phyloP scores from a whole-genome alignment of 306 rosid genomes.

The Cucumis cinereus region DNA sequence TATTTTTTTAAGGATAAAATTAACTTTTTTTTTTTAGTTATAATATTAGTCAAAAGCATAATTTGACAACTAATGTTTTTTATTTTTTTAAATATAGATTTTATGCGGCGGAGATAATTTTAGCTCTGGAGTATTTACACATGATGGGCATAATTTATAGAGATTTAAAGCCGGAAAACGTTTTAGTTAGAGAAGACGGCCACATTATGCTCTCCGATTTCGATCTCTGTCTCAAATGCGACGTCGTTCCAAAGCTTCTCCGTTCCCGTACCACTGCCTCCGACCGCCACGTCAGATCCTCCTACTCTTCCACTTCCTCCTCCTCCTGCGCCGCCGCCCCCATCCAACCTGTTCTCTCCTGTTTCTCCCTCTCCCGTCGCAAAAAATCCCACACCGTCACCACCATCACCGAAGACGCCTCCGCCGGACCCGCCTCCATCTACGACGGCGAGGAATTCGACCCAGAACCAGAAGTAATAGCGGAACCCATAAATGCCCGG shows the following conservation, averaged over 20 bases:
- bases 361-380: slow-evolving; percentile 48
- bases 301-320: neutral
- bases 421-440: neutral
- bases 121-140: slow-evolving; percentile 87
- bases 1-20: too few species aligned
- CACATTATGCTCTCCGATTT: slow-evolving; percentile 95
- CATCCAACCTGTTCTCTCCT: slow-evolving; percentile 78
- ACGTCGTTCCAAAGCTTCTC: slow-evolving; percentile 69
- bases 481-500: slow-evolving; percentile 66
- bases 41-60: too few species aligned
- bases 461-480: slow-evolving; percentile 50
- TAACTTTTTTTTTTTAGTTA: too few species aligned
- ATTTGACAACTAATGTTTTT: too few species aligned
- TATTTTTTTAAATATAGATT: too few species aligned
- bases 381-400: slow-evolving; percentile 37
- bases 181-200: slow-evolving; percentile 83
- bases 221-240: slow-evolving; percentile 89
- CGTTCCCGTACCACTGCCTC: slow-evolving; percentile 23
- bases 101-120: slow-evolving; percentile 78
- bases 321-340: slow-evolving; percentile 57
- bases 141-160: slow-evolving; percentile 98
- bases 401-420: slow-evolving; percentile 48
- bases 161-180: slow-evolving; percentile 93
- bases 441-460: neutral
- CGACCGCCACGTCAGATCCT: neutral